These are phyloP conservation scores for Penicillium sp. DNA, from an alignment of 2,329 filamentous ascomycete species.

Conservation along the genomic window DNA sequence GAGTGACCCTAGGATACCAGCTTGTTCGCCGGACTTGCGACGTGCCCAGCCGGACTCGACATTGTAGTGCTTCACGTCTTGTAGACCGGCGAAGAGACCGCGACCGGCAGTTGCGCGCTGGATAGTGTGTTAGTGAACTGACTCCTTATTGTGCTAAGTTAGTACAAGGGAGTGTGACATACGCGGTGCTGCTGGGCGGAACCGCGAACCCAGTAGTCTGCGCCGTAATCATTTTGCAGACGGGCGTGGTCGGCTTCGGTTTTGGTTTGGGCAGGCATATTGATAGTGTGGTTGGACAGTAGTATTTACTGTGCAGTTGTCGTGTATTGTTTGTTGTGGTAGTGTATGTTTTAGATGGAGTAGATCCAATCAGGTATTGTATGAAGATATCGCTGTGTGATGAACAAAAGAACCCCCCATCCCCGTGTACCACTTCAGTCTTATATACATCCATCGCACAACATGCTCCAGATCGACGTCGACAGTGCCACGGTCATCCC, in stretches of 20 bases:
- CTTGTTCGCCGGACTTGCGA: conserved; percentile 20
- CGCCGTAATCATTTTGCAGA: conserved; percentile 37
- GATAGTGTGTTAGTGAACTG: neutral
- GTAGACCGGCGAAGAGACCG: conserved; percentile 41
- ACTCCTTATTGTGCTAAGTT: too few relatives aligned
- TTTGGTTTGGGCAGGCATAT: conserved; percentile 13
- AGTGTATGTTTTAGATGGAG: neutral
- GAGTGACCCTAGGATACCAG: conserved; percentile 17
- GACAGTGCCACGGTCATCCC: too few relatives aligned
- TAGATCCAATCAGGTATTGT: neutral
- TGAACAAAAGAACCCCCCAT: too few relatives aligned
- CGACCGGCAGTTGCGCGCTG: conserved; percentile 37
- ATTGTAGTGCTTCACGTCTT: conserved; percentile 41
- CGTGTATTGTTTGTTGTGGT: neutral
- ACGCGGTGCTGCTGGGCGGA: conserved; percentile 24
- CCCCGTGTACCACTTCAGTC: too few relatives aligned
- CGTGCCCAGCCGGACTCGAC: conserved; percentile 40
- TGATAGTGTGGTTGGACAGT: neutral
- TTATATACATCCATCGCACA: too few relatives aligned
- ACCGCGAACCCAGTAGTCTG: conserved; percentile 38
- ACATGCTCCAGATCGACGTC: too few relatives aligned
- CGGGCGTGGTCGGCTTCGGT: conserved; percentile 15
- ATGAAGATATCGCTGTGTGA: neutral
- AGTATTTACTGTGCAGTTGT: neutral
- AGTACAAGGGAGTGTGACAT: conserved; percentile 3